Conservation (phyloP, 2,329 filamentous ascomycete genomes). For the Nigrospora sphaerica region DNA sequence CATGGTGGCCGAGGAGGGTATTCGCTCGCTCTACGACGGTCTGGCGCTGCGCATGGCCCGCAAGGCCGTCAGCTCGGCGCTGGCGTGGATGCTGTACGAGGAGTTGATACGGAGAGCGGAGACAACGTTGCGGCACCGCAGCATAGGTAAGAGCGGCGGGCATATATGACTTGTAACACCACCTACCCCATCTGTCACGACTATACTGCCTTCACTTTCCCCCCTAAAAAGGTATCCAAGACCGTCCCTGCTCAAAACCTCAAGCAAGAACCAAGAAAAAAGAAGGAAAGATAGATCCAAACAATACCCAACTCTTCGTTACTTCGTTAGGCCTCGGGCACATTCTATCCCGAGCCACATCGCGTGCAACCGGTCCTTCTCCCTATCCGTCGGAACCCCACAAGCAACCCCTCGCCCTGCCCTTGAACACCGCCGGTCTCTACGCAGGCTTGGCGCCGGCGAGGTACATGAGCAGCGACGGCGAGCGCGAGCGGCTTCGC, state of each 20-base stretch:
- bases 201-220: neutral
- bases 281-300: neutral
- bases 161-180: conserved; percentile 12
- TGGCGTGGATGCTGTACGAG: conserved; percentile 97
- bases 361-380: too few relatives aligned
- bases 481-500: conserved; percentile 52
- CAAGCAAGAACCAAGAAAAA: neutral
- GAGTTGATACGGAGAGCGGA: conserved; percentile 73
- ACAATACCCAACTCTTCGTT: neutral
- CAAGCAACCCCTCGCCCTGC: neutral
- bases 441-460: conserved; percentile 41
- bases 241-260: neutral
- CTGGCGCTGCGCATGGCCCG: conserved; percentile 79
- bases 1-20: conserved; percentile 78
- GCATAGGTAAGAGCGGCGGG: conserved; percentile 5
- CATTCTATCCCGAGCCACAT: neutral
- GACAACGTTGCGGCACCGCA: conserved; percentile 18
- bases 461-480: conserved; percentile 49
- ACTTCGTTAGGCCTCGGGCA: conserved; percentile 3
- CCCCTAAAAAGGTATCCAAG: conserved; percentile 1
- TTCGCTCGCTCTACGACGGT: conserved; percentile 77
- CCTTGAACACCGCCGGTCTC: neutral
- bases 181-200: neutral
- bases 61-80: conserved; percentile 87
- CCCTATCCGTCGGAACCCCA: neutral